Conservation (phyloP, 192 early-diverging fungal species). For the Cladochytrium replicatum region DNA sequence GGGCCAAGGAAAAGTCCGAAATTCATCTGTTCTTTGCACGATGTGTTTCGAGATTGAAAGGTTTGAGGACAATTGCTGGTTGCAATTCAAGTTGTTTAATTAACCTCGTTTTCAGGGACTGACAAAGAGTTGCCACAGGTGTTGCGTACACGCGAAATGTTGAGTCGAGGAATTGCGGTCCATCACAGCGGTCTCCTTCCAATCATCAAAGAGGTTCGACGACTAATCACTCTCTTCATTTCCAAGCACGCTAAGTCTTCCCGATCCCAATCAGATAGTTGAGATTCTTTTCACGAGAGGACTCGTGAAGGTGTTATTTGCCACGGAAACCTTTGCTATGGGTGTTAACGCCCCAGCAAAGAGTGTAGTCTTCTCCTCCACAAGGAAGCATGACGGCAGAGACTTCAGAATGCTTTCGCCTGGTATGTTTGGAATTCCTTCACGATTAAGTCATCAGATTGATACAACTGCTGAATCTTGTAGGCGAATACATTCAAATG, state of each 20-base stretch:
- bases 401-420: conserved; percentile 80
- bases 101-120: conserved; percentile 31
- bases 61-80: conserved; percentile 3
- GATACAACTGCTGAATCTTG: conserved; percentile 2
- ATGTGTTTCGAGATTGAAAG: conserved; percentile 67
- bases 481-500: conserved; percentile 99
- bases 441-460: conserved; percentile 1
- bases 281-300: conserved; percentile 89
- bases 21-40: conserved; percentile 82
- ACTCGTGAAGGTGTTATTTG: conserved; percentile 87
- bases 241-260: neutral
- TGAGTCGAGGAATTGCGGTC: conserved; percentile 88
- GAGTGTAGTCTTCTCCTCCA: conserved; percentile 85
- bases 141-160: conserved; percentile 65
- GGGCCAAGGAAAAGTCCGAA: conserved; percentile 67
- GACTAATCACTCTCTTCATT: neutral
- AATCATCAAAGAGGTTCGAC: conserved; percentile 81
- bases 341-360: conserved; percentile 96
- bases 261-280: conserved; percentile 55
- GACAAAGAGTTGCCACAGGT: conserved; percentile 88
- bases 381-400: conserved; percentile 87
- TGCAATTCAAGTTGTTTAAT: neutral
- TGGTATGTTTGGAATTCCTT: conserved; percentile 39
- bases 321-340: conserved; percentile 99
- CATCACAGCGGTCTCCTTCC: conserved; percentile 95